phyloP scores from a whole-genome alignment of 768 basidiomycete genomes.

The Fomitopsis serialis region DNA sequence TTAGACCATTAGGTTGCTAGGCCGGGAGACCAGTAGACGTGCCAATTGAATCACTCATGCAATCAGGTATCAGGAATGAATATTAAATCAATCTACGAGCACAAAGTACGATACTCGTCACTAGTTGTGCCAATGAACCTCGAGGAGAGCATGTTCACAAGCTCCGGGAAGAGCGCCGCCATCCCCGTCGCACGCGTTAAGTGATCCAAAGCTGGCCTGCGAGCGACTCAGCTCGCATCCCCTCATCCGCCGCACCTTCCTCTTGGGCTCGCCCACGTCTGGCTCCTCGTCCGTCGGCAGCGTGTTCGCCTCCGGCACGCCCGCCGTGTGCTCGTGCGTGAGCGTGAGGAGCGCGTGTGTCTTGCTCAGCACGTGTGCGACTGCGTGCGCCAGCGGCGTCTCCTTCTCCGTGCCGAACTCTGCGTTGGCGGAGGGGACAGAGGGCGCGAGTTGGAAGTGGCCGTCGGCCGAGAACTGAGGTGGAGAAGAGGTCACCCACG shows the following conservation, averaged over 20 bases:
- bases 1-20: too few species aligned
- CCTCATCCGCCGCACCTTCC: conserved; percentile 70
- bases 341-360: conserved; percentile 66
- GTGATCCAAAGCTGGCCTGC: too few species aligned
- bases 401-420: conserved; percentile 12
- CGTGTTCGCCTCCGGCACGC: conserved; percentile 55
- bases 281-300: conserved; percentile 71
- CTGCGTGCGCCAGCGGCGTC: conserved; percentile 52
- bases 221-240: conserved; percentile 84
- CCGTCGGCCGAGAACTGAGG: conserved; percentile 83
- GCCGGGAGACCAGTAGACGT: too few species aligned
- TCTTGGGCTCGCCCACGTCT: conserved; percentile 57
- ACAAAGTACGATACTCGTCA: too few species aligned
- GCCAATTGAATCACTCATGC: too few species aligned
- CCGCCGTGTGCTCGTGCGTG: conserved; percentile 53
- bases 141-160: too few species aligned
- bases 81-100: too few species aligned
- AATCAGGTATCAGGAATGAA: too few species aligned
- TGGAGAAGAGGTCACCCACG: conserved; percentile 95
- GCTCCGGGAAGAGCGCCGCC: too few species aligned
- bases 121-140: too few species aligned
- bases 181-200: too few species aligned
- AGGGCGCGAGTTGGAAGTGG: conserved; percentile 5
- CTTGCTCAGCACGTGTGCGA: conserved; percentile 62
- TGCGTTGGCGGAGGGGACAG: not conserved